These are phyloP conservation scores for Pythium aphanidermatum DNA, from an alignment of 352 stramenopile genomes.

Conservation along the genomic window DNA sequence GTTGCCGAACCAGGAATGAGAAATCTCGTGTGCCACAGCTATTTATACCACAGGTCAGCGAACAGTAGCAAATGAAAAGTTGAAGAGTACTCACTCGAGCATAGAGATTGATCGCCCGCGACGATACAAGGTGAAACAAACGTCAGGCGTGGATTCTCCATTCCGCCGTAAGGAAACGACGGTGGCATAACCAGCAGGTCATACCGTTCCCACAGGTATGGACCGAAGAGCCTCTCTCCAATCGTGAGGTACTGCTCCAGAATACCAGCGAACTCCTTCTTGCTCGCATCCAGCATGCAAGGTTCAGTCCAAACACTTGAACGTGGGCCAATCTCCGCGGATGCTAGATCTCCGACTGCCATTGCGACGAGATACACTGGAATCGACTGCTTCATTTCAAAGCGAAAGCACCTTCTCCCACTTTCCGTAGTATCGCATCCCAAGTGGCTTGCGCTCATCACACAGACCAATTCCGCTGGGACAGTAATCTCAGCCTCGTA, in stretches of 20 bases:
- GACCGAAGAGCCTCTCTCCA: constrained; percentile 68
- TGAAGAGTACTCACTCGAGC: constrained; percentile 54
- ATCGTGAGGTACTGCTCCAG: constrained; percentile 68
- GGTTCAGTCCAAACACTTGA: constrained; percentile 81
- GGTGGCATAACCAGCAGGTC: constrained; percentile 82
- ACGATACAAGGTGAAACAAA: constrained; percentile 78
- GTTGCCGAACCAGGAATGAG: constrained; percentile 84
- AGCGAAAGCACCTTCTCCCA: constrained; percentile 45
- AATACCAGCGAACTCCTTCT: constrained; percentile 67
- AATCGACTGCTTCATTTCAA: constrained; percentile 81
- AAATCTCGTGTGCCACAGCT: constrained; percentile 81
- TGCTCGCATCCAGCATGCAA: constrained; percentile 70
- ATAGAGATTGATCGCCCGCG: constrained; percentile 72
- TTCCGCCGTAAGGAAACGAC: constrained; percentile 96
- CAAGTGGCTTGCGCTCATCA: constrained; percentile 73
- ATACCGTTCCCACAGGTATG: constrained; percentile 84
- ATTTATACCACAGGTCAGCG: background rate
- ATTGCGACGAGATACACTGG: constrained; percentile 83
- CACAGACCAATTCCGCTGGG: constrained; percentile 86
- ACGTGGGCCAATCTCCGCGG: constrained; percentile 51
- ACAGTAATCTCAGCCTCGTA: constrained; percentile 92
- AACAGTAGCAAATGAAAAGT: background rate
- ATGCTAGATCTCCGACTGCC: constrained; percentile 71
- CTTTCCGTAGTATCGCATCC: too few species aligned
- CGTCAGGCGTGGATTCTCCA: constrained; percentile 94